Percentiles rank a stretch among this genome's conserved stretches.
These are phyloP conservation scores for Nigrograna mackinnonii DNA, from an alignment of 2,329 filamentous ascomycete genomes.

Conservation along the genomic window DNA sequence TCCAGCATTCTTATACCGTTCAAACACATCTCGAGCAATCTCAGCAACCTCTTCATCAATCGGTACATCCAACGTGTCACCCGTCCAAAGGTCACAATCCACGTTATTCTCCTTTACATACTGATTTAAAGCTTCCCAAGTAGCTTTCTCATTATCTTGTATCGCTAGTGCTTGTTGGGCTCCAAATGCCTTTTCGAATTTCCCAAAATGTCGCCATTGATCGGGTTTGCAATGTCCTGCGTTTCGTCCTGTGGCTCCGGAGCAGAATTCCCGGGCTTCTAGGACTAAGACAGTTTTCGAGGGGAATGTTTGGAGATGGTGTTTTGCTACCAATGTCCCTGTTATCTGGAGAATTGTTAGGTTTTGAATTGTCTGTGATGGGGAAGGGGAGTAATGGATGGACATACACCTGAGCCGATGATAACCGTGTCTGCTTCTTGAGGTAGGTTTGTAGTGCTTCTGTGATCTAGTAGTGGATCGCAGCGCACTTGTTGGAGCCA, in stretches of 20 bases:
- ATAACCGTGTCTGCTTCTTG: conserved; percentile 34
- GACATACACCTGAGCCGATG: conserved; percentile 31
- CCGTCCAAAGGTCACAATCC: conserved; percentile 30
- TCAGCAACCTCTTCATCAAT: conserved; percentile 25
- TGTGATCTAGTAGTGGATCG: conserved; percentile 26
- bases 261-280: conserved; percentile 34
- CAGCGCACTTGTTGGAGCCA: conserved; percentile 32
- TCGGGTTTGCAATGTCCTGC: conserved; percentile 31
- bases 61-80: conserved; percentile 29
- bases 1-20: conserved; percentile 19
- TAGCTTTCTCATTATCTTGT: conserved; percentile 26
- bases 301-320: conserved; percentile 23
- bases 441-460: conserved; percentile 33
- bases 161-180: conserved; percentile 29
- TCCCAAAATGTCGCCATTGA: conserved; percentile 27
- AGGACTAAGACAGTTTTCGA: conserved; percentile 19
- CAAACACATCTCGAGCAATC: conserved; percentile 19
- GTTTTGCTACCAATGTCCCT: conserved; percentile 21
- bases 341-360: conserved; percentile 9
- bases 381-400: too few species aligned
- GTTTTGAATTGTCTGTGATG: not conserved
- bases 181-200: conserved; percentile 28
- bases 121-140: conserved; percentile 21
- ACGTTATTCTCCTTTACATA: conserved; percentile 25
- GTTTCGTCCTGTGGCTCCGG: conserved; percentile 31